Percentiles rank a stretch among this genome's conserved stretches.
phyloP scores from a whole-genome alignment of 2,329 filamentous ascomycete species.

The Sporothrix humicola region DNA sequence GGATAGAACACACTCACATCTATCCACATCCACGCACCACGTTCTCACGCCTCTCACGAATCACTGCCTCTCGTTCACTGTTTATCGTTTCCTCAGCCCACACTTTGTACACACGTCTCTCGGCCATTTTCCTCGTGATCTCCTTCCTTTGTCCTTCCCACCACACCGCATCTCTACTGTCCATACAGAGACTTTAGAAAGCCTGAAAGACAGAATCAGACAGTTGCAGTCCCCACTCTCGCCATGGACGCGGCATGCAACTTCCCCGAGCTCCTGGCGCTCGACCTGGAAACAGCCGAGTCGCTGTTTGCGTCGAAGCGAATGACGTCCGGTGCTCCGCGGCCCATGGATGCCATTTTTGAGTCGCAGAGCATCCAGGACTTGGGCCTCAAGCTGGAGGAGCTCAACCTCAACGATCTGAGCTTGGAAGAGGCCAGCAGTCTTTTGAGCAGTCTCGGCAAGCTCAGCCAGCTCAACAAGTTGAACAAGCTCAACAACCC shows the following conservation, averaged over 20 bases:
- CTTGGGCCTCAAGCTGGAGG: neutral
- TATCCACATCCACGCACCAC: conserved; percentile 8
- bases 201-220: too few relatives aligned
- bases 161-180: neutral
- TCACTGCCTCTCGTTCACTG: neutral
- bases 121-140: neutral
- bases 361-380: conserved; percentile 30
- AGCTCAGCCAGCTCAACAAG: conserved; percentile 12
- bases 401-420: neutral
- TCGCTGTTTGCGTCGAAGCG: conserved; percentile 56
- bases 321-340: conserved; percentile 59
- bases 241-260: conserved; percentile 49
- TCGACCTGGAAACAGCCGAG: conserved; percentile 58
- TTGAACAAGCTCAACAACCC: conserved; percentile 6
- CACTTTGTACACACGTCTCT: neutral
- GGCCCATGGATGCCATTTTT: conserved; percentile 27
- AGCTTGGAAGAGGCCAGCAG: conserved; percentile 14
- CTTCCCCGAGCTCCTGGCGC: conserved; percentile 62
- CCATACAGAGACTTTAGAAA: neutral
- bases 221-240: neutral
- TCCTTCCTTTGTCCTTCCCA: neutral
- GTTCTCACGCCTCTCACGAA: neutral
- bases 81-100: conserved; percentile 1
- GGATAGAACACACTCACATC: neutral
- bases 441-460: conserved; percentile 8